A percentile compares a stretch with the other conserved stretches of the same genome.
phyloP scores from a whole-genome alignment of 176 grass and related monocot genomes.

The Alloteropsis semialata region DNA sequence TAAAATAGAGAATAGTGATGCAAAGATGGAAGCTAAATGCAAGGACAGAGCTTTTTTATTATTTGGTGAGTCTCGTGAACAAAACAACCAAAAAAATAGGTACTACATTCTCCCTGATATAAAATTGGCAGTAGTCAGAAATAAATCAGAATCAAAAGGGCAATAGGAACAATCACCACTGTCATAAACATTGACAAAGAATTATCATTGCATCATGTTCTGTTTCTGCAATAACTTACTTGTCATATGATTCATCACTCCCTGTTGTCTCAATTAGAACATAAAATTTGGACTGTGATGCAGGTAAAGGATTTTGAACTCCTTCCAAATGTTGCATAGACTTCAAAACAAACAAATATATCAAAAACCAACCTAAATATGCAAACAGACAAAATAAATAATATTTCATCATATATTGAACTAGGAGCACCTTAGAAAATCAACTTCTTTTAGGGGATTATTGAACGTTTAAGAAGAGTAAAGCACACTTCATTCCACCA shows the following conservation, averaged over 20 bases:
- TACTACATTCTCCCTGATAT: neutral
- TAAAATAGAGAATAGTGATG: too few species aligned
- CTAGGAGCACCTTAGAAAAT: neutral
- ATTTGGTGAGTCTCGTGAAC: too few species aligned
- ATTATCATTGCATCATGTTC: neutral
- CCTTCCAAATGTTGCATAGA: slow-evolving; percentile 84
- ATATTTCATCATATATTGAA: slow-evolving; percentile 1
- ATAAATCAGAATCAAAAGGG: neutral
- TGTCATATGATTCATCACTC: slow-evolving; percentile 91
- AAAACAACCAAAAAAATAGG: neutral
- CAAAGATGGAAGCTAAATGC: too few species aligned
- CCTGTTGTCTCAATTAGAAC: slow-evolving; percentile 93
- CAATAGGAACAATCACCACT: neutral
- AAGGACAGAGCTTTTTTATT: too few species aligned
- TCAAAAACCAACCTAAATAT: slow-evolving; percentile 27
- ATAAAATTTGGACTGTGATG: slow-evolving; percentile 68
- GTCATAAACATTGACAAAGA: neutral
- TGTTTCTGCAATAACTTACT: slow-evolving; percentile 51
- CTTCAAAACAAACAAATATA: slow-evolving; percentile 52
- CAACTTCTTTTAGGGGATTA: slow-evolving; percentile 8
- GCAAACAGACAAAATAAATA: slow-evolving; percentile 21
- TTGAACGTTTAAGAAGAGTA: neutral
- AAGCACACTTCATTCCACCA: neutral
- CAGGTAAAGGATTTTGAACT: slow-evolving; percentile 75
- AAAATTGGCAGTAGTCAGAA: neutral